Conservation (phyloP, 2,329 filamentous ascomycete genomes). For the Penicillium sp. region DNA sequence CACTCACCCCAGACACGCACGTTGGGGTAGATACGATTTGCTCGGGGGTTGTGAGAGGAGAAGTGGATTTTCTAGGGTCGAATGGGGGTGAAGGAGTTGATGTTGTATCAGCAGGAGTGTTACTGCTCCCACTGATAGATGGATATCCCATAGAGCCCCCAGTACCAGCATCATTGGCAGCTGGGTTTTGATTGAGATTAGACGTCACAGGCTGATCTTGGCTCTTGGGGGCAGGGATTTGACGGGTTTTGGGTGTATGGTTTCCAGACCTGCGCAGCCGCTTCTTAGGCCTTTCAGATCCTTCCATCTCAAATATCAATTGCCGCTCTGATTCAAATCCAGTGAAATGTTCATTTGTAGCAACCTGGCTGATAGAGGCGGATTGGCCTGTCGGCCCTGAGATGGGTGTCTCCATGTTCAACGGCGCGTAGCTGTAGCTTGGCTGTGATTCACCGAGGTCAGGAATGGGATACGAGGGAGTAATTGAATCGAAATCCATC, state of each 20-base stretch:
- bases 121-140: slow-evolving; percentile 20
- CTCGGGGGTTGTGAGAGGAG: slow-evolving; percentile 23
- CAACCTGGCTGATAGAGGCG: slow-evolving; percentile 17
- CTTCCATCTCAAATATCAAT: slow-evolving; percentile 3
- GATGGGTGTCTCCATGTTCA: slow-evolving; percentile 28
- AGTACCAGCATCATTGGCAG: background rate
- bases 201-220: background rate
- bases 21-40: slow-evolving; percentile 17
- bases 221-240: background rate
- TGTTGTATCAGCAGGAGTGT: slow-evolving; percentile 28
- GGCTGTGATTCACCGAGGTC: background rate
- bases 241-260: slow-evolving; percentile 2
- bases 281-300: slow-evolving; percentile 21
- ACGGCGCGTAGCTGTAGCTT: slow-evolving; percentile 6
- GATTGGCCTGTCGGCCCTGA: slow-evolving; percentile 14
- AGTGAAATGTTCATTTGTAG: slow-evolving; percentile 1
- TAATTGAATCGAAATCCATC: background rate
- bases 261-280: slow-evolving; percentile 15
- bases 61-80: slow-evolving; percentile 26
- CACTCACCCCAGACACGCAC: slow-evolving; percentile 16
- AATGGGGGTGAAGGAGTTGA: slow-evolving; percentile 26
- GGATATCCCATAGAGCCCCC: slow-evolving; percentile 3
- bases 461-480: background rate
- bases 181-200: background rate
- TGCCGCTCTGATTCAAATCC: background rate